phyloP scores from a whole-genome alignment of 2,329 filamentous ascomycete genomes.

The Cordyceps fumosorosea region DNA sequence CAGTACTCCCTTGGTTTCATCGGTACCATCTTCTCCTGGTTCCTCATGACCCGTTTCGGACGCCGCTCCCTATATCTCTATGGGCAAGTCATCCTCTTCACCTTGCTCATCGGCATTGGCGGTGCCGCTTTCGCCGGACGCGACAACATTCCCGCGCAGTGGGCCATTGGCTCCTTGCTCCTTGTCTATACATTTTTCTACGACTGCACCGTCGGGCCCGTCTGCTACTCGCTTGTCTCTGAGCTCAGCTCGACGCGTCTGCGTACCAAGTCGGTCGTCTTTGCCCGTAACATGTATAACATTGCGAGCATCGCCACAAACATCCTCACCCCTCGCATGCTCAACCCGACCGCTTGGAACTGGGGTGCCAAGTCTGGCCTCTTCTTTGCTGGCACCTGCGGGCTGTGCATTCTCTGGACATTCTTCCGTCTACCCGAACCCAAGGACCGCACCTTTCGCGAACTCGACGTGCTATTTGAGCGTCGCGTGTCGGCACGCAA shows the following conservation, averaged over 20 bases:
- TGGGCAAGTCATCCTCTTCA: constrained; percentile 29
- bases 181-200: constrained; percentile 39
- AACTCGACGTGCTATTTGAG: constrained; percentile 51
- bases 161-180: constrained; percentile 32
- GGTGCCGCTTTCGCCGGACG: constrained; percentile 28
- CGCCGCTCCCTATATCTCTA: constrained; percentile 32
- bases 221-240: constrained; percentile 78
- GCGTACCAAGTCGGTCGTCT: constrained; percentile 39
- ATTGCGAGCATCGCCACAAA: constrained; percentile 41
- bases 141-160: constrained; percentile 29
- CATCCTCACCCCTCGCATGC: constrained; percentile 39
- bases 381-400: constrained; percentile 39
- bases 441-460: constrained; percentile 45
- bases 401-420: constrained; percentile 41
- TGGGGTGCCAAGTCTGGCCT: constrained; percentile 43
- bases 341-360: constrained; percentile 40
- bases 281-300: constrained; percentile 43
- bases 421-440: constrained; percentile 50
- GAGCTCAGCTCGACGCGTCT: constrained; percentile 40
- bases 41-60: constrained; percentile 30
- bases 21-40: constrained; percentile 33
- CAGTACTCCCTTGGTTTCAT: constrained; percentile 32
- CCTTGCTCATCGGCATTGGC: constrained; percentile 32
- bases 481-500: constrained; percentile 34
- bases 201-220: constrained; percentile 36